Evolutionary conservation across 164 flowering plant species (phyloP).

Genomic region (Vitis riparia): DNA sequence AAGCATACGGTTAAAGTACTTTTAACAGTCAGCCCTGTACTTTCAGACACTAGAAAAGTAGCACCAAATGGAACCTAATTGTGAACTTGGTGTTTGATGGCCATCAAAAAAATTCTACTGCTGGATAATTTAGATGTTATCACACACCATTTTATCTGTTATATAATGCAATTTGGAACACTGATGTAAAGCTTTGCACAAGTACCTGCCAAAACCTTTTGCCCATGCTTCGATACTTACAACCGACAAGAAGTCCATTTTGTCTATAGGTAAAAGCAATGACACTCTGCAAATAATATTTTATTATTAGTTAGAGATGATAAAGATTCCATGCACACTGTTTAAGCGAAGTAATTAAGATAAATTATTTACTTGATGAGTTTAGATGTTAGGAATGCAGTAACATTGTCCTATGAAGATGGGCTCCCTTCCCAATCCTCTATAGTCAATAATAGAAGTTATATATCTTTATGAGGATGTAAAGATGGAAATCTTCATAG

Average conservation of each 20-base stretch:
- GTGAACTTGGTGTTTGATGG: too few relatives aligned
- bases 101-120: not conserved
- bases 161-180: not conserved
- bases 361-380: not conserved
- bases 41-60: not conserved
- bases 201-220: slow-evolving; percentile 41
- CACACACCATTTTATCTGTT: not conserved
- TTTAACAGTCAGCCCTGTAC: too few relatives aligned
- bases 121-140: not conserved
- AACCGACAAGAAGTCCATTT: slow-evolving; percentile 26
- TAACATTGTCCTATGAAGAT: not conserved
- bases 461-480: too few relatives aligned
- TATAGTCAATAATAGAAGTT: not conserved
- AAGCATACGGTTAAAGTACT: too few relatives aligned
- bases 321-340: not conserved
- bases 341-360: not conserved
- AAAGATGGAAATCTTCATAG: not conserved
- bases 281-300: slow-evolving; percentile 16
- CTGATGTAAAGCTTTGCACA: not conserved
- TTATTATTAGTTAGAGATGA: not conserved
- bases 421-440: not conserved
- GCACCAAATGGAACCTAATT: too few relatives aligned
- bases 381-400: not conserved
- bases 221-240: slow-evolving; percentile 28
- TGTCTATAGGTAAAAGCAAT: slow-evolving; percentile 33